phyloP scores from a whole-genome alignment of 2,329 filamentous ascomycete genomes.

The Didymella arachidicola region DNA sequence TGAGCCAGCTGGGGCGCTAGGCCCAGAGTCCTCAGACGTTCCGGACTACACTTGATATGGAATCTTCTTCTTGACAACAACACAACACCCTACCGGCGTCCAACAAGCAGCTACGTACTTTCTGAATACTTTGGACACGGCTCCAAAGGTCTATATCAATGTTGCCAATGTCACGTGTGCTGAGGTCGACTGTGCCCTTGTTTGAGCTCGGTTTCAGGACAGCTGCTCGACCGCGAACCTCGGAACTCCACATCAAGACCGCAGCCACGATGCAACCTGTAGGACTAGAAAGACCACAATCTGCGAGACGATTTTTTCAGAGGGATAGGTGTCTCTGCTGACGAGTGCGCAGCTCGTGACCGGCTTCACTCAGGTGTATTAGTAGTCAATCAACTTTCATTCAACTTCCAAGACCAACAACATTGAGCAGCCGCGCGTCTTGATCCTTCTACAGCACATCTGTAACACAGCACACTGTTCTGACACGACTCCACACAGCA shows the following conservation, averaged over 20 bases:
- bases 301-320: not conserved
- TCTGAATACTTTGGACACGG: not conserved
- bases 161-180: slow-evolving; percentile 2
- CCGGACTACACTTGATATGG: not conserved
- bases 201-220: slow-evolving; percentile 19
- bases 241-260: not conserved
- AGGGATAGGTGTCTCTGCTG: not conserved
- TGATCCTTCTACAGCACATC: slow-evolving; percentile 19
- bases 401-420: not conserved
- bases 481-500: slow-evolving; percentile 36
- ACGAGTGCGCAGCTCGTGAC: not conserved
- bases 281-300: not conserved
- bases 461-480: slow-evolving; percentile 33
- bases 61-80: not conserved
- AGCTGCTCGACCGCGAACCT: not conserved
- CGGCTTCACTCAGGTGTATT: not conserved
- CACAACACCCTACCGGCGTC: not conserved
- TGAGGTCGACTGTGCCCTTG: not conserved
- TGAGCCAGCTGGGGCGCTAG: not conserved
- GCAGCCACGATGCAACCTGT: not conserved
- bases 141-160: not conserved
- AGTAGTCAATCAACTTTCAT: not conserved
- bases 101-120: not conserved
- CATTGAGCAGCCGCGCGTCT: slow-evolving; percentile 24
- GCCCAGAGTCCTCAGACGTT: not conserved